Percentiles rank a stretch among this genome's conserved stretches.
Evolutionary conservation across 75 land plant genomes (phyloP).

Genomic region (Adiantum capillusveneris): DNA sequence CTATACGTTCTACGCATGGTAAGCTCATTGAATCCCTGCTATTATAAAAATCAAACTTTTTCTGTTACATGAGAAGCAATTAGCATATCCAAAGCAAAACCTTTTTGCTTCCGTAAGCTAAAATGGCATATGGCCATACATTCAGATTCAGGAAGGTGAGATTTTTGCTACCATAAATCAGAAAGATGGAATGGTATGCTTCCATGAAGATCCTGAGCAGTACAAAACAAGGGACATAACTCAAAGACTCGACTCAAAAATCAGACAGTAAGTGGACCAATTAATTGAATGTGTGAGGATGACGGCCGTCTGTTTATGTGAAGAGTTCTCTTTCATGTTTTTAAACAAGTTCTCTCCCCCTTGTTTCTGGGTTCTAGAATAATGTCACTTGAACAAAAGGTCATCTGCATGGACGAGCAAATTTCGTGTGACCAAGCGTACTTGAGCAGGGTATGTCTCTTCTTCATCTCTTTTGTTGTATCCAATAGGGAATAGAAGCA

Average conservation of each 20-base stretch:
- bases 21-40: background rate
- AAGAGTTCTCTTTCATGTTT: too few relatives aligned
- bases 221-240: constrained; percentile 90
- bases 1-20: constrained; percentile 98
- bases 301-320: too few relatives aligned
- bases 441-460: constrained; percentile 57
- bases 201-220: constrained; percentile 96
- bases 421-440: constrained; percentile 85
- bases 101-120: too few relatives aligned
- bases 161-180: constrained; percentile 97
- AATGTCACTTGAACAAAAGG: constrained; percentile 68
- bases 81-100: too few relatives aligned
- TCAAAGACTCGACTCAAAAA: constrained; percentile 70
- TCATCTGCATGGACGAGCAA: constrained; percentile 68
- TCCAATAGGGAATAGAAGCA: too few relatives aligned
- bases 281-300: too few relatives aligned
- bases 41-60: too few relatives aligned
- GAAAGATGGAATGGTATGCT: constrained; percentile 99
- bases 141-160: constrained; percentile 98
- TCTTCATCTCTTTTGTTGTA: background rate
- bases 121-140: too few relatives aligned
- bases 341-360: too few relatives aligned
- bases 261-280: constrained; percentile 52
- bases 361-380: too few relatives aligned
- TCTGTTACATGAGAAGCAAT: too few relatives aligned